phyloP scores from a whole-genome alignment of 176 grass and related monocot genomes.

The Chloris gayana region DNA sequence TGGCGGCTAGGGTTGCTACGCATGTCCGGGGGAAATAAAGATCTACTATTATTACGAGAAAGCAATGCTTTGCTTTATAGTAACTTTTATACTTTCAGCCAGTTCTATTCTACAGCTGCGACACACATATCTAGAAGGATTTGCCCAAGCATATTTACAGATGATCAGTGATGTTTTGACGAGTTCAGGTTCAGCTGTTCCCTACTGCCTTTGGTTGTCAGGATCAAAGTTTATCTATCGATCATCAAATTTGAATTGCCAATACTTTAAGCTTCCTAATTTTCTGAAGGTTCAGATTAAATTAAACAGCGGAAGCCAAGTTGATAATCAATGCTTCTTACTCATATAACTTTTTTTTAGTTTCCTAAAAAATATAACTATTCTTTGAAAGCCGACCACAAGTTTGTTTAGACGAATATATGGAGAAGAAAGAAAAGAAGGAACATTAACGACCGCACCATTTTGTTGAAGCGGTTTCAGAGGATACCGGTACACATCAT shows the following conservation, averaged over 20 bases:
- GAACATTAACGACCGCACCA: neutral
- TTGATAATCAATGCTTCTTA: neutral
- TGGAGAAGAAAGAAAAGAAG: neutral
- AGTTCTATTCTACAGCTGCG: neutral
- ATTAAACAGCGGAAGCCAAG: neutral
- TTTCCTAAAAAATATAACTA: neutral
- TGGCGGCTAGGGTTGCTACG: too few species aligned
- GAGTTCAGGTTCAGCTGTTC: neutral
- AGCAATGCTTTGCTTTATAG: neutral
- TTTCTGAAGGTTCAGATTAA: neutral
- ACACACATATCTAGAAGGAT: neutral
- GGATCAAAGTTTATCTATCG: neutral
- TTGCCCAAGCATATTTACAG: neutral
- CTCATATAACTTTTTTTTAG: neutral
- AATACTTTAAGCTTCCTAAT: neutral
- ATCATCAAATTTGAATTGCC: neutral
- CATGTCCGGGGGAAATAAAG: too few species aligned
- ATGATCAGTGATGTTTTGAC: neutral
- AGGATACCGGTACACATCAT: neutral
- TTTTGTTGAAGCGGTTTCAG: neutral
- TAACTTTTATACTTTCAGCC: neutral
- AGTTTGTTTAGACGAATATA: neutral
- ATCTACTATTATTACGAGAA: constrained; percentile 8
- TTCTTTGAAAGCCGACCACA: neutral
- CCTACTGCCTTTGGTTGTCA: neutral